Evolutionary conservation across 139 green algal genomes (phyloP).

Genomic region (Coelastrella sp.): DNA sequence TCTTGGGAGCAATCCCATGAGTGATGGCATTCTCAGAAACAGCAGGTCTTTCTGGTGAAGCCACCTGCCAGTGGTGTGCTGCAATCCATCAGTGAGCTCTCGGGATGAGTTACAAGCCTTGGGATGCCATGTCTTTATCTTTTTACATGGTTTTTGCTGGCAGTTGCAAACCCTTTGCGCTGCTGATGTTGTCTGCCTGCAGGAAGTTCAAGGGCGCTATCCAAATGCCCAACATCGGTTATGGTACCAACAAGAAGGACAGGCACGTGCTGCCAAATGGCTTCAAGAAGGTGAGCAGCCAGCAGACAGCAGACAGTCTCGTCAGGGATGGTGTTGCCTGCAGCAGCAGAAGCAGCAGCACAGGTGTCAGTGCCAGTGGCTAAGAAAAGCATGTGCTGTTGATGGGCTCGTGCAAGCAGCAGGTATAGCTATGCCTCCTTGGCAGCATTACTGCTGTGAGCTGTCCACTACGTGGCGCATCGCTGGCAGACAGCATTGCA

Average conservation of each 20-base stretch:
- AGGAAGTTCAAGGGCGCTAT: constrained; percentile 96
- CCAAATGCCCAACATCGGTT: constrained; percentile 97
- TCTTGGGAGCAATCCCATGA: neutral
- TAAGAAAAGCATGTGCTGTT: neutral
- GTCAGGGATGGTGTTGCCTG: neutral
- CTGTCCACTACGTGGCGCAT: neutral
- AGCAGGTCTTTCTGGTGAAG: too few species aligned
- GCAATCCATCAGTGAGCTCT: neutral
- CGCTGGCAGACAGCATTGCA: too few species aligned
- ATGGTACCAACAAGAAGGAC: constrained; percentile 96
- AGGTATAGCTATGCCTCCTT: neutral
- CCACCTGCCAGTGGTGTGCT: neutral
- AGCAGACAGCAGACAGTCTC: neutral
- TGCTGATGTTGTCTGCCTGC: constrained; percentile 36
- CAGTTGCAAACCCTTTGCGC: neutral
- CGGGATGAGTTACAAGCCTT: neutral
- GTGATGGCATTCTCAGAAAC: neutral
- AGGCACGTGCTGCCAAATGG: constrained; percentile 91
- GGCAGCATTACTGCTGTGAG: neutral
- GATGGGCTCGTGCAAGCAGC: too few species aligned
- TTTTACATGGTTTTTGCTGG: neutral
- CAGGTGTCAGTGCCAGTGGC: neutral
- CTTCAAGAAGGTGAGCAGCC: constrained; percentile 59
- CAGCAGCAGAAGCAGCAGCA: constrained; percentile 1
- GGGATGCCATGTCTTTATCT: neutral